Evolutionary conservation across 768 basidiomycete genomes (phyloP), one percentile per base, ranked within the genome.

Genomic region (Pisolithus marmoratus): DNA sequence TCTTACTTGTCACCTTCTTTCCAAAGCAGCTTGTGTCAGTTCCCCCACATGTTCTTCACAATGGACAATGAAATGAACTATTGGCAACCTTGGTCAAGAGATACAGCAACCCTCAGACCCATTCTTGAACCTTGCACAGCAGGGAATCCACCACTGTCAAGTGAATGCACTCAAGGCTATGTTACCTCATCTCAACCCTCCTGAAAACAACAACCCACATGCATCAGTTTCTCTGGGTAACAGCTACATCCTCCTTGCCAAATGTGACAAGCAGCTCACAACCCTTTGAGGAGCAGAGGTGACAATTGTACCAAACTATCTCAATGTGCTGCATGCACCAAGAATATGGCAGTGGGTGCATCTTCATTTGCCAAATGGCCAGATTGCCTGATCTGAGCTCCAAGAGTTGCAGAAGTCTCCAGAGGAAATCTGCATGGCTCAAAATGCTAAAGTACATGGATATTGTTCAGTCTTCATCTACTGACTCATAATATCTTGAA

Each of bases 1-100:
- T 51, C 46, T 47, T 5, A 17, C 59, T n/a, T 31, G 38, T 17
- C 69, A 70, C 54, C 5, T 65, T 22, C 12, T 22, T 22, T 42
- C 23, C 4, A 22, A 42, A 42, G 41, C 41, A 6, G 41, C 20
- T 14, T 8, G 14, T 2, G 8, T 58, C 53, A 62, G 66, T 2
- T 63, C 65, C 1, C 51, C 52, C 17, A 48, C 51, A 11, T 55
- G 52, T 17, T 61, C 57, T 45, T 47, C 69, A 9, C 67, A 70
- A 41, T 71, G 61, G 60, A 61, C 58, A 1, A 54, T 70, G 48
- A 61, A 68, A 38, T 40, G 48, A 53, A n/a, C 41, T 9, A 61
- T 68, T 31, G 58, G 66, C 8, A 62, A 58, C 26, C 58, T 66
- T 41, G 63, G 63, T 3, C 38, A 50, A 48, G 64, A 70, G 43